Evolutionary conservation across 2,329 filamentous ascomycete species (phyloP).

Genomic region (Verticillium alfalfae): DNA sequence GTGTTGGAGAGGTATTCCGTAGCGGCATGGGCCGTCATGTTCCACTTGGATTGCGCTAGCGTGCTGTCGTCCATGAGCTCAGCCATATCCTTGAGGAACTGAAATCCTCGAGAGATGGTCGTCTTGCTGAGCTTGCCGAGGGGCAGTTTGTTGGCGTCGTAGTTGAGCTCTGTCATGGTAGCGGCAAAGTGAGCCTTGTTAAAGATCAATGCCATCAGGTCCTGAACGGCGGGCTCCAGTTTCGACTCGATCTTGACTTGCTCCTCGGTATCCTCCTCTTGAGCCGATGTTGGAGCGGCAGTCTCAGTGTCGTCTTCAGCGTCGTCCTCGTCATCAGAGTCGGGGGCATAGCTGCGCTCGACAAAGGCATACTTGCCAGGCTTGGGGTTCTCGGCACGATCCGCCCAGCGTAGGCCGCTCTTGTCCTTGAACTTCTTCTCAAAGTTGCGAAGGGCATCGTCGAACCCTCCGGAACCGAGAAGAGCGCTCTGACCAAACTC

Average conservation of each 20-base stretch:
- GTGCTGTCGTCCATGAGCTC: slow-evolving; percentile 53
- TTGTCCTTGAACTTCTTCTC: slow-evolving; percentile 60
- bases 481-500: slow-evolving; percentile 45
- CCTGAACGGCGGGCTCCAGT: slow-evolving; percentile 54
- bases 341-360: slow-evolving; percentile 69
- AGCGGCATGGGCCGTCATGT: slow-evolving; percentile 28
- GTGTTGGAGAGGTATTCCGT: slow-evolving; percentile 65
- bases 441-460: slow-evolving; percentile 42
- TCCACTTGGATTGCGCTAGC: slow-evolving; percentile 38
- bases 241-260: slow-evolving; percentile 36
- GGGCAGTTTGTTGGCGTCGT: slow-evolving; percentile 71
- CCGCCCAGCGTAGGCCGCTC: slow-evolving; percentile 50
- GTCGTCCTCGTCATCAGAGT: slow-evolving; percentile 52
- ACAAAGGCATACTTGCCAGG: slow-evolving; percentile 73
- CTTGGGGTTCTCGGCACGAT: slow-evolving; percentile 51
- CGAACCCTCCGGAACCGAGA: slow-evolving; percentile 35
- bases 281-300: slow-evolving; percentile 24
- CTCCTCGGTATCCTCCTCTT: slow-evolving; percentile 23
- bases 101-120: slow-evolving; percentile 70
- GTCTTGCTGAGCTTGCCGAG: slow-evolving; percentile 78
- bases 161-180: slow-evolving; percentile 62
- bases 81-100: slow-evolving; percentile 70
- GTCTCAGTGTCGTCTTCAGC: slow-evolving; percentile 19
- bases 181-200: slow-evolving; percentile 66
- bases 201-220: slow-evolving; percentile 77